Evolutionary conservation across 805 yeast genomes (phyloP), one percentile per base, ranked within the genome.

Genomic region (Candida wancherniae): DNA sequence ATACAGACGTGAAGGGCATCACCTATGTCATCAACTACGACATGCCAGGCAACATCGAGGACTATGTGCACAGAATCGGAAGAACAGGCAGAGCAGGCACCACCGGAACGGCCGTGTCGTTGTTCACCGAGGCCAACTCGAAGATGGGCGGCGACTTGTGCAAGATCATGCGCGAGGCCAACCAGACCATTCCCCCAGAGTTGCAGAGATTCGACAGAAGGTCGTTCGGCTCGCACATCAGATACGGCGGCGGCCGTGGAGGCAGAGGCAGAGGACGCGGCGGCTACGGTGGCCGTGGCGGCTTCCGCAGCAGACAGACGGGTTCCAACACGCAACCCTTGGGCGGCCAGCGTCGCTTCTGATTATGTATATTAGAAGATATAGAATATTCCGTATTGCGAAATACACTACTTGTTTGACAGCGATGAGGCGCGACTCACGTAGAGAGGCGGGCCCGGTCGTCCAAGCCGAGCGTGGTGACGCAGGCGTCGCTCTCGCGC

Each of bases 71-170:
- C 64, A 80, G 98, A 71, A 92, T 90, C 57, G 98, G 98, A 64
- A 88, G 97, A 77, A 88, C 98, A 45, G 98, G 98, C 61, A 86
- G 98, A 77, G 98, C 97, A 47, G 97, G 97, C 61, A 80, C 87
- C 42, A 72, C 73, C 42, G 98, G 98, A 75, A 88, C 92, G 41
- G 97, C 98, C 34, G 77, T 87, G 46, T 85, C 97, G 6, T 77
- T 90, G 61, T 92, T 92, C 75, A 86, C 97, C 37, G 83, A 77
- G 44, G 88, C 72, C 45, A 85, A 87, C 71, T 69, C 85, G 50
- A 77, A 82, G 67, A 75, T 87, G 63, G 97, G 97, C 48, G 83
- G 84, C 51, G 92, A 86, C 53, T 74, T 92, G 56, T 75, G 90
- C 52, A 80, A 83, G 52, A 88, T 92, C 53, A 73, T 92, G 73